Evolutionary conservation across 208 protist genomes (phyloP).

Genomic region (Crithidia brevicula): DNA sequence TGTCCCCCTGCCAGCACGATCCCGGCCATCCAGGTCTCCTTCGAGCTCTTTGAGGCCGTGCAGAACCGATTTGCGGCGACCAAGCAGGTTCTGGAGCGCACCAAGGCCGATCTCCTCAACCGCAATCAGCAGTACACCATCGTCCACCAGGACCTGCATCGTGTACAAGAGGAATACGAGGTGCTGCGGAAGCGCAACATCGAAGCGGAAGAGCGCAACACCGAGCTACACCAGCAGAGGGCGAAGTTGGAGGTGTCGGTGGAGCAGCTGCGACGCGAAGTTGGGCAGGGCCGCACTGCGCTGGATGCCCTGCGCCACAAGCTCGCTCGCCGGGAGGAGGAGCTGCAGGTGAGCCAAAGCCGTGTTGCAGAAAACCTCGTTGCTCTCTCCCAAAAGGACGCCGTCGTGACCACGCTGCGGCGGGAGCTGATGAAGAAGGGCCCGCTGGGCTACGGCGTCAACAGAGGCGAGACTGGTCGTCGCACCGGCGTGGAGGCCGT

Average conservation of each 20-base stretch:
- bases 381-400: constrained; percentile 78
- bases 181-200: constrained; percentile 47
- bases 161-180: constrained; percentile 51
- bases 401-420: constrained; percentile 67
- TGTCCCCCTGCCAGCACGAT: constrained; percentile 57
- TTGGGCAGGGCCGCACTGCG: constrained; percentile 51
- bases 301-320: constrained; percentile 60
- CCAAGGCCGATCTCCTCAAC: constrained; percentile 61
- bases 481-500: constrained; percentile 10
- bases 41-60: constrained; percentile 88
- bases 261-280: constrained; percentile 75
- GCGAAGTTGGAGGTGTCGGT: constrained; percentile 72
- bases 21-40: constrained; percentile 76
- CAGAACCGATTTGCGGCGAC: constrained; percentile 81
- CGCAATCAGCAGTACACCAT: constrained; percentile 73
- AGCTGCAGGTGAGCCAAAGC: constrained; percentile 65
- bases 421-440: constrained; percentile 68
- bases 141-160: constrained; percentile 54
- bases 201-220: constrained; percentile 75
- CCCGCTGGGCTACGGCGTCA: constrained; percentile 16
- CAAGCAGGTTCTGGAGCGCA: constrained; percentile 73
- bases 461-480: neutral
- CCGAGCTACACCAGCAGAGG: constrained; percentile 63
- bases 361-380: constrained; percentile 78
- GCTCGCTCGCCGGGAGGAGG: constrained; percentile 65